A percentile compares a stretch with the other conserved stretches of the same genome.
Conservation (phyloP, 2,329 filamentous ascomycete species). For the Sordariomycetes sp. region DNA sequence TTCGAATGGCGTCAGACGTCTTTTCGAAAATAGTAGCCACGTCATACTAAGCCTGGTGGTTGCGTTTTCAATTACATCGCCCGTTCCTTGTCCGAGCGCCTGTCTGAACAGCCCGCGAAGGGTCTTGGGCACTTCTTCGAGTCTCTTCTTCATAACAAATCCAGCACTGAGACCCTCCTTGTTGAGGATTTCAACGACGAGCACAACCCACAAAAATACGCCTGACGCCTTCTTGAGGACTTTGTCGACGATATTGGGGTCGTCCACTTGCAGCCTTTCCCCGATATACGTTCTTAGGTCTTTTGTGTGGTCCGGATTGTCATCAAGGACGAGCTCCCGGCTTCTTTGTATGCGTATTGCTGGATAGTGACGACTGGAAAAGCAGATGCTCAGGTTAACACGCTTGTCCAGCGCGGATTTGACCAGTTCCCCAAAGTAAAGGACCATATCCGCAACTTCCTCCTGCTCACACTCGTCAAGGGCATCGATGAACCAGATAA, state of each 20-base stretch:
- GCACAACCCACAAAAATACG: slow-evolving; percentile 33
- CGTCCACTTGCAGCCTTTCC: no score
- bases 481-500: slow-evolving; percentile 22
- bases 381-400: slow-evolving; percentile 22
- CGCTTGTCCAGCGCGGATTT: slow-evolving; percentile 11
- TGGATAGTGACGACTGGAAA: slow-evolving; percentile 23
- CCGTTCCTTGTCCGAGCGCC: slow-evolving; percentile 37
- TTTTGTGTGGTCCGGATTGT: no score
- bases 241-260: no score
- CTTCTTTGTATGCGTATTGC: no score
- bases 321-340: no score
- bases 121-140: slow-evolving; percentile 24
- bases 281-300: no score
- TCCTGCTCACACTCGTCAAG: slow-evolving; percentile 38
- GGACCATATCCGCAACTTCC: slow-evolving; percentile 31
- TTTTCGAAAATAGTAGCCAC: neutral
- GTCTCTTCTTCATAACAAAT: slow-evolving; percentile 12
- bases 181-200: slow-evolving; percentile 30
- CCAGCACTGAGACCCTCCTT: slow-evolving; percentile 18
- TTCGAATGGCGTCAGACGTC: neutral
- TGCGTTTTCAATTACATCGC: no score
- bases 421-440: slow-evolving; percentile 28
- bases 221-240: slow-evolving; percentile 25
- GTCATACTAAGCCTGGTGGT: neutral
- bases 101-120: slow-evolving; percentile 38